Evolutionary conservation across 176 grass and related monocot genomes (phyloP), one percentile per base, ranked within the genome.

Genomic region (Oryza glumipatula): DNA sequence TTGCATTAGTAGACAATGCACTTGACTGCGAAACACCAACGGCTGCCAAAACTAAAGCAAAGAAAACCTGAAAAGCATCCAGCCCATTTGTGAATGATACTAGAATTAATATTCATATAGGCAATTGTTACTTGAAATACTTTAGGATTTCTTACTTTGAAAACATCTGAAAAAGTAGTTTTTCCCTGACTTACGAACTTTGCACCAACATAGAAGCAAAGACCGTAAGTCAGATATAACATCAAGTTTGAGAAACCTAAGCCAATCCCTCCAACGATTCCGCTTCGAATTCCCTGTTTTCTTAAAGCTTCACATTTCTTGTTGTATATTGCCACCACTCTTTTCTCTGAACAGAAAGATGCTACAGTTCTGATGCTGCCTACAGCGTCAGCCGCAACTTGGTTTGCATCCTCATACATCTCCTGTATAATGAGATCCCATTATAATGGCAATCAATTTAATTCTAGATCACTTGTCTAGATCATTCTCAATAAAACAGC

Each of bases 191-290:
- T 80, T 21, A 92, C 66, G 61, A 92, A 89, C 15, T 32, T 64
- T 48, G 83, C 90, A 72, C 90, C 90, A n/a, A 92, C 74, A 64
- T 92, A 92, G 84, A 92, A 92, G 32, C 80, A 89, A 76, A 92
- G 84, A 32, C 76, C 87, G 32, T 81, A 89, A 8, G 80, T 73
- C 21, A 86, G 71, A 48, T 84, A 87, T 47, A 89, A 24, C 22
- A 84, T 75, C 33, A 92, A 83, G 77, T 77, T 83, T 28, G 91
- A 81, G 16, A 89, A 83, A 21, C 91, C 87, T 41, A 87, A 87
- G 44, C 91, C 91, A 44, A 89, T 24, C 17, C 87, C 91, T 79
- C 87, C 87, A 38, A 89, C 77, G 26, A 92, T 71, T 72, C 91
- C 91, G 38, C 63, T 87, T 73, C 56, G 80, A 61, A 92, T 67